Percentiles rank a stretch among this genome's conserved stretches.
phyloP scores from a whole-genome alignment of 768 basidiomycete species.

The Exsudoporus frostii region DNA sequence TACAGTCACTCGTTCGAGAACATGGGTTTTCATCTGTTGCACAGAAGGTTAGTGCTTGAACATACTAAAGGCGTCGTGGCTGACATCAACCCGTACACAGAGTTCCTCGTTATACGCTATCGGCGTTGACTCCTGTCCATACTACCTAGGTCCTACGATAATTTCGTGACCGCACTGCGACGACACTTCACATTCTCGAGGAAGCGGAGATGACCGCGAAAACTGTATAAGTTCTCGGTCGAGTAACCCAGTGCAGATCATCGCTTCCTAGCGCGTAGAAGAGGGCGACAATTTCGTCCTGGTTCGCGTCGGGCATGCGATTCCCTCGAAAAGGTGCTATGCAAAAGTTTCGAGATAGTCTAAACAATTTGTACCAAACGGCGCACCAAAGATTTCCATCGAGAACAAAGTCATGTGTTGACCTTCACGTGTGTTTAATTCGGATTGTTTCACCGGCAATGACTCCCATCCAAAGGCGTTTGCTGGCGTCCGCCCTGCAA shows the following conservation, averaged over 20 bases:
- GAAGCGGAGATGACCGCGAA: slow-evolving; percentile 80
- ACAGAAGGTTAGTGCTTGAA: slow-evolving; percentile 52
- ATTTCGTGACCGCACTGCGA: slow-evolving; percentile 57
- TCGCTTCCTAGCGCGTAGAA: slow-evolving; percentile 69
- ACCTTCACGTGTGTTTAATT: slow-evolving; percentile 49
- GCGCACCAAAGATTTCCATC: slow-evolving; percentile 81
- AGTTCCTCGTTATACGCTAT: slow-evolving; percentile 67
- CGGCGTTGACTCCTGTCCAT: slow-evolving; percentile 62
- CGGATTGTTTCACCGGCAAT: slow-evolving; percentile 43
- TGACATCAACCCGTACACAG: slow-evolving; percentile 39
- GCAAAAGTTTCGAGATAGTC: neutral
- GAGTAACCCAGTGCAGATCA: slow-evolving; percentile 20
- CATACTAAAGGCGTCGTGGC: neutral
- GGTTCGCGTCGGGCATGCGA: slow-evolving; percentile 61
- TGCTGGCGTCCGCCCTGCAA: slow-evolving; percentile 73
- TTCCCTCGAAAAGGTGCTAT: slow-evolving; percentile 59
- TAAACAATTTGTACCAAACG: neutral
- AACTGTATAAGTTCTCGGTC: slow-evolving; percentile 61
- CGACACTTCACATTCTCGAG: slow-evolving; percentile 79
- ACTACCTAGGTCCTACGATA: slow-evolving; percentile 56
- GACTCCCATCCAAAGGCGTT: slow-evolving; percentile 68
- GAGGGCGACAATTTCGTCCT: slow-evolving; percentile 54
- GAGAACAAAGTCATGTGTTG: slow-evolving; percentile 78
- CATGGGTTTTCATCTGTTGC: slow-evolving; percentile 77
- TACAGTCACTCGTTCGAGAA: slow-evolving; percentile 88